These are phyloP conservation scores for Vicia sativa DNA, from an alignment of 306 rosid species.

Conservation along the genomic window DNA sequence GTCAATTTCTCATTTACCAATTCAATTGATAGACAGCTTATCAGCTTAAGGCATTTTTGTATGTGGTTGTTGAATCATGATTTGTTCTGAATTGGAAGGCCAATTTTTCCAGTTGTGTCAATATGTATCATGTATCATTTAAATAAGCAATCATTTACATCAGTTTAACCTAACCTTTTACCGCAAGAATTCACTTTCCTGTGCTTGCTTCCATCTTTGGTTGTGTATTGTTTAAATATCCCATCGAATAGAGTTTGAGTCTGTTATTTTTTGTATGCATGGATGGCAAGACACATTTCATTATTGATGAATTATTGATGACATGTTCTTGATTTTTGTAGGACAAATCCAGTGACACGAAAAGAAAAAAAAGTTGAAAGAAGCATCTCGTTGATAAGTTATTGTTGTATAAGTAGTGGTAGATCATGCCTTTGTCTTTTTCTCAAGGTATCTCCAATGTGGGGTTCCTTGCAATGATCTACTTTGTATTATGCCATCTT, in stretches of 20 bases:
- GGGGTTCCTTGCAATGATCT: constrained; percentile 64
- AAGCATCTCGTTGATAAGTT: constrained; percentile 62
- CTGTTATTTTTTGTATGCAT: neutral
- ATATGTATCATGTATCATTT: neutral
- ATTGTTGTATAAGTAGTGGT: constrained; percentile 66
- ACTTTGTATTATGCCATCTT: constrained; percentile 77
- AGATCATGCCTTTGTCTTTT: constrained; percentile 61
- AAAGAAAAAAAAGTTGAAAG: constrained; percentile 52
- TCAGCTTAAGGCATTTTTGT: neutral
- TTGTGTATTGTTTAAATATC: constrained; percentile 5
- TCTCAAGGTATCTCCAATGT: constrained; percentile 53
- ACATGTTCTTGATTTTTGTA: constrained; percentile 47
- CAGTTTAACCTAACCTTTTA: constrained; percentile 5
- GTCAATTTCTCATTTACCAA: constrained; percentile 2
- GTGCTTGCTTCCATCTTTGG: neutral
- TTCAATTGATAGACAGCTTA: neutral
- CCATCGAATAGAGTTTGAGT: constrained; percentile 13
- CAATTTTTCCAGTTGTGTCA: neutral
- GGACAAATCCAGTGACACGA: constrained; percentile 45
- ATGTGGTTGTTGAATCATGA: neutral
- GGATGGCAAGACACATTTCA: constrained; percentile 1
- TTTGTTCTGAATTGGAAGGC: neutral
- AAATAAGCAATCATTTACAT: too few species aligned
- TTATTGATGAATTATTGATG: constrained; percentile 9
- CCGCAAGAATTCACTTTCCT: constrained; percentile 6